phyloP scores from a whole-genome alignment of 352 stramenopile genomes.

The Globisporangium sylvaticum region DNA sequence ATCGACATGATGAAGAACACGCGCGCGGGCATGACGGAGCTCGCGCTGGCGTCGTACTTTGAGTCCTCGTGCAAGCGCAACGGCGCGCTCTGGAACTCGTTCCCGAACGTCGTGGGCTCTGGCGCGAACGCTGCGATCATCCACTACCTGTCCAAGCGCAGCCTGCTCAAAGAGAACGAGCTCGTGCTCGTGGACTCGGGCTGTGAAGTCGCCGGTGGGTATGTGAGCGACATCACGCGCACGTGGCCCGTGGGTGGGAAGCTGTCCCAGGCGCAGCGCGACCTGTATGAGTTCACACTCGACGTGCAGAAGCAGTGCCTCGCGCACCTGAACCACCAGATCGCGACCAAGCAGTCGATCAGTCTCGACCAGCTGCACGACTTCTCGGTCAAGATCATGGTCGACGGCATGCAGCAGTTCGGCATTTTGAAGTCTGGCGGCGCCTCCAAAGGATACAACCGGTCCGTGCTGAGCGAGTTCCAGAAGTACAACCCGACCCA shows the following conservation, averaged over 20 bases:
- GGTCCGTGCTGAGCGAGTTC: constrained; percentile 46
- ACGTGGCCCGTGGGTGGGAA: constrained; percentile 63
- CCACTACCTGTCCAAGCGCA: constrained; percentile 77
- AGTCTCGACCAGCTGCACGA: constrained; percentile 73
- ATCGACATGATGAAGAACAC: constrained; percentile 75
- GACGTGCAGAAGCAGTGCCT: constrained; percentile 77
- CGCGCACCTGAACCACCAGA: constrained; percentile 38
- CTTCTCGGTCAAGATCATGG: constrained; percentile 72
- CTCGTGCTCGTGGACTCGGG: constrained; percentile 84
- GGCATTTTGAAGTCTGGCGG: constrained; percentile 41
- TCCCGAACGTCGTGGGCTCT: constrained; percentile 77
- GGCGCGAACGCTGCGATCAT: constrained; percentile 80
- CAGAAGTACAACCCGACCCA: constrained; percentile 87
- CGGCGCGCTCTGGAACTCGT: constrained; percentile 74
- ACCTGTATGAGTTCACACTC: constrained; percentile 75
- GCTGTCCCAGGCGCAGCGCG: constrained; percentile 41
- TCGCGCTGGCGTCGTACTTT: constrained; percentile 69
- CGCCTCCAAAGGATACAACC: constrained; percentile 18
- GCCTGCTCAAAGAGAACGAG: constrained; percentile 50
- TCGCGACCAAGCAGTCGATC: constrained; percentile 44
- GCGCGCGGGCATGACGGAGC: constrained; percentile 57
- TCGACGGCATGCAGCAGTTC: constrained; percentile 55
- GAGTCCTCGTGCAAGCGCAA: constrained; percentile 70
- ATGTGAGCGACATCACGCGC: constrained; percentile 80
- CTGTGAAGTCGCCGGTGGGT: constrained; percentile 74